These are phyloP conservation scores for Drechslerella coelobrocha DNA, from an alignment of 2,329 filamentous ascomycete species.

Conservation along the genomic window DNA sequence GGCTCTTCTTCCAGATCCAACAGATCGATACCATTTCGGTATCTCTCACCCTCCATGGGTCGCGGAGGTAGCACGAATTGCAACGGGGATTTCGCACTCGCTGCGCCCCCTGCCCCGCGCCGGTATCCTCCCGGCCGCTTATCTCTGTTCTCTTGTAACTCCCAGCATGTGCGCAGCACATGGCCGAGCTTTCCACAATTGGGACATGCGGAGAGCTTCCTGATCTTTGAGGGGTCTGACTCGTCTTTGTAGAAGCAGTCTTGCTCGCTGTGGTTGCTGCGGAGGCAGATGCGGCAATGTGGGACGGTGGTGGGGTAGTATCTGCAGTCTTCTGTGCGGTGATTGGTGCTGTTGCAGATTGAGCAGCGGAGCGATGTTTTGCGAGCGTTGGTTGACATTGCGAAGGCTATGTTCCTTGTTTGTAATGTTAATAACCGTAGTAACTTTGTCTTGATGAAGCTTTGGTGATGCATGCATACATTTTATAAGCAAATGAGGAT, in stretches of 20 bases:
- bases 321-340: slow-evolving; percentile 10
- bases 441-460: too few relatives aligned
- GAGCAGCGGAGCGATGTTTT: background rate
- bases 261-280: slow-evolving; percentile 25
- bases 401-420: too few relatives aligned
- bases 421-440: too few relatives aligned
- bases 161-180: slow-evolving; percentile 18
- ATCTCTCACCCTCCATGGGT: background rate
- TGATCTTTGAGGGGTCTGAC: slow-evolving; percentile 18
- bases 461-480: too few relatives aligned
- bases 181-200: slow-evolving; percentile 19
- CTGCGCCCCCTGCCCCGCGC: too few relatives aligned
- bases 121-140: slow-evolving; percentile 10
- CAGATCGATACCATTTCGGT: slow-evolving; percentile 3
- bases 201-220: slow-evolving; percentile 18
- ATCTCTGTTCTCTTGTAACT: slow-evolving; percentile 19
- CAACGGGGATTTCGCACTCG: too few relatives aligned
- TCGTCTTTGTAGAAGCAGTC: slow-evolving; percentile 31
- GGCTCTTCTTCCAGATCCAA: slow-evolving; percentile 9
- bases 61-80: slow-evolving; percentile 5
- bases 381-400: background rate
- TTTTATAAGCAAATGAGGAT: too few relatives aligned
- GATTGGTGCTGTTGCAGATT: slow-evolving; percentile 33
- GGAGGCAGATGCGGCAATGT: background rate
- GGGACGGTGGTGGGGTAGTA: background rate